Base-by-base conservation (phyloP, 495 filamentous ascomycete genomes). In the Aspergillus nidulans region DNA sequence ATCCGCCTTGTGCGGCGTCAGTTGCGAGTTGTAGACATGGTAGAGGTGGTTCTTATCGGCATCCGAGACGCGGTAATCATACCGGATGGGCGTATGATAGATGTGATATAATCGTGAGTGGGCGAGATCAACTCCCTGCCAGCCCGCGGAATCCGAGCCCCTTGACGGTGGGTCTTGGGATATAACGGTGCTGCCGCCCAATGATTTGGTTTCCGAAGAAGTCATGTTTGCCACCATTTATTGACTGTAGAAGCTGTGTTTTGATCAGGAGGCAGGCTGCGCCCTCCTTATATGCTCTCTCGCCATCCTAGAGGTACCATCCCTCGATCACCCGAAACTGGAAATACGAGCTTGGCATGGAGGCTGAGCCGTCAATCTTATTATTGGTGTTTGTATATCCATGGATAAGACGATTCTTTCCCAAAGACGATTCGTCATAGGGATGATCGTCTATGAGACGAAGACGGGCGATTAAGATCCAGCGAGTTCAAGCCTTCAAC, bases 1-100 rank as follows among this genome's bases (percentile, higher is more conserved):
- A 21, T 72, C 69, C 13, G 67, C 61, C 41, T 73, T 74, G 16
- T 58, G 61, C 1, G 67, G 63, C 20, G 43, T 63, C 21, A 64
- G 28, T 9, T 28, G 15, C 2, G 65, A 71, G 45, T 69, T 70
- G 2, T 68, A 58, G 18, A 73, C 68, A 39, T 63, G 62, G 48
- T 61, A 68, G 9, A 64, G 19, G 28, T 58, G 63, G 12, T 26
- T 43, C 4, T 69, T 62, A 26, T 60, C 52, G 18, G 47, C 41
- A 12, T 59, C 42, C 3, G 48, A 60, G 34, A 76, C 57, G 2
- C 64, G 53, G 57, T 69, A 73, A 50, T 70, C 30, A 13, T 66
- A 57, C 3, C 49, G 63, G 26, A 56, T 67, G 6, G 60, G 18
- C 21, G 61, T 69, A 42, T 67, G 56, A 25, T 66, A 68, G 52